Conservation (phyloP, 306 rosid species). For the Cucurbita maxima region DNA sequence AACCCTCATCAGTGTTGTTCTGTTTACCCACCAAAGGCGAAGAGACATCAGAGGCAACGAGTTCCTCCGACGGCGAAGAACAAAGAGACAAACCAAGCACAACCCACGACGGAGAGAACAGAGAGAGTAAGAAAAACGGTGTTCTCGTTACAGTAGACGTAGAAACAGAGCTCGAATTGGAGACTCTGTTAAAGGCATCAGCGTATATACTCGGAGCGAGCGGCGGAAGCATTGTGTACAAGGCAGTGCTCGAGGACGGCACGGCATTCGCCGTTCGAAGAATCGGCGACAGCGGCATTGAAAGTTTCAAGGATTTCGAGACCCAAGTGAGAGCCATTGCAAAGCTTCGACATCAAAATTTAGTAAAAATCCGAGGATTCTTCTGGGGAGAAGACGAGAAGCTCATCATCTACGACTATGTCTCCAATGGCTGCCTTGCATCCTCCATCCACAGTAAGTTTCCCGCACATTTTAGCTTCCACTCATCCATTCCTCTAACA, state of each 20-base stretch:
- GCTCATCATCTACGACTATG: conserved; percentile 60
- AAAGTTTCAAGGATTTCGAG: conserved; percentile 67
- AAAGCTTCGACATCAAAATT: conserved; percentile 52
- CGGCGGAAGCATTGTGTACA: conserved; percentile 61
- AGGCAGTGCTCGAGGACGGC: conserved; percentile 71
- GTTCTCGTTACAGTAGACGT: conserved; percentile 48
- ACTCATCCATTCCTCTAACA: neutral
- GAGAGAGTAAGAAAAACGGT: conserved; percentile 18
- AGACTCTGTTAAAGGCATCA: conserved; percentile 66
- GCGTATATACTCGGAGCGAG: conserved; percentile 64
- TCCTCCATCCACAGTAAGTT: conserved; percentile 40
- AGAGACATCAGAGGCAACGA: conserved; percentile 57
- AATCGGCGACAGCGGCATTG: conserved; percentile 46
- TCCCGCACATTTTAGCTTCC: neutral
- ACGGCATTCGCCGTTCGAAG: conserved; percentile 68
- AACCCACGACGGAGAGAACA: neutral
- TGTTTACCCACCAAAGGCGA: conserved; percentile 51
- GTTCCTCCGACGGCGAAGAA: conserved; percentile 69
- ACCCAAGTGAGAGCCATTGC: conserved; percentile 47
- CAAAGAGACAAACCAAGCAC: neutral
- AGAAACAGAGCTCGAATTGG: conserved; percentile 54
- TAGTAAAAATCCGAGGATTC: conserved; percentile 64
- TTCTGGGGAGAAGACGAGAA: conserved; percentile 76
- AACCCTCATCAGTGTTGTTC: conserved; percentile 17
- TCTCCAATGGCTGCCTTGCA: conserved; percentile 61